phyloP scores from a whole-genome alignment of 805 yeast genomes.

The Blastobotrys attinorum region DNA sequence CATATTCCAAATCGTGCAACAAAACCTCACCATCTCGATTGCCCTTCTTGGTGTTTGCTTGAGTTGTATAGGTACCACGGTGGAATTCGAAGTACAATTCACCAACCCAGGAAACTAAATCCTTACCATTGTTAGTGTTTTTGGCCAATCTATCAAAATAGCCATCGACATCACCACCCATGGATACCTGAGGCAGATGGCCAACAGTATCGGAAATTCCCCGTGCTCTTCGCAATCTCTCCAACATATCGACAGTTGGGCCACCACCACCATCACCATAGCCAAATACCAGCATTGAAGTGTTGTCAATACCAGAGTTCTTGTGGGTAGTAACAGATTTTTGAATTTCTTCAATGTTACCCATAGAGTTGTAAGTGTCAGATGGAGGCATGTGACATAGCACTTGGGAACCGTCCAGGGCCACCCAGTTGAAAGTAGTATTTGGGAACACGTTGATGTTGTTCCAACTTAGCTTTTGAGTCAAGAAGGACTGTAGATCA shows the following conservation, averaged over 20 bases:
- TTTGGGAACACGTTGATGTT: conserved; percentile 89
- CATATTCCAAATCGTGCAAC: conserved; percentile 76
- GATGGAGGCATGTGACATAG: conserved; percentile 98
- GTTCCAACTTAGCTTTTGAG: conserved; percentile 95
- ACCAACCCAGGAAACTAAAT: conserved; percentile 84
- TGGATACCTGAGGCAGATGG: conserved; percentile 68
- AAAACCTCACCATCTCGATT: conserved; percentile 70
- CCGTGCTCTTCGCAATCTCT: conserved; percentile 82
- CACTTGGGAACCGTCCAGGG: conserved; percentile 88
- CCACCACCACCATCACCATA: conserved; percentile 99
- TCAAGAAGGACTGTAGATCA: conserved; percentile 74
- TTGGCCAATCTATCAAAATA: conserved; percentile 61
- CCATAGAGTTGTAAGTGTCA: conserved; percentile 91
- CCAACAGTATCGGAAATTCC: conserved; percentile 83
- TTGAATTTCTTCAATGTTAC: conserved; percentile 84
- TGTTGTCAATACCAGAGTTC: conserved; percentile 69
- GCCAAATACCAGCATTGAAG: conserved; percentile 77
- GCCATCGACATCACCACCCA: conserved; percentile 68
- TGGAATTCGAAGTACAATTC: conserved; percentile 93
- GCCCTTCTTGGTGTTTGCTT: conserved; percentile 72
- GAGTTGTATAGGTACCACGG: conserved; percentile 95
- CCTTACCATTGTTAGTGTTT: conserved; percentile 55
- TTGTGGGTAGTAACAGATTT: conserved; percentile 75
- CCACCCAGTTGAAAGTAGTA: conserved; percentile 91
- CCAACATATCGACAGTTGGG: conserved; percentile 87